A percentile compares a stretch with the other conserved stretches of the same genome.
Conservation (phyloP, 805 yeast genomes). For the Starmerella geochares region DNA sequence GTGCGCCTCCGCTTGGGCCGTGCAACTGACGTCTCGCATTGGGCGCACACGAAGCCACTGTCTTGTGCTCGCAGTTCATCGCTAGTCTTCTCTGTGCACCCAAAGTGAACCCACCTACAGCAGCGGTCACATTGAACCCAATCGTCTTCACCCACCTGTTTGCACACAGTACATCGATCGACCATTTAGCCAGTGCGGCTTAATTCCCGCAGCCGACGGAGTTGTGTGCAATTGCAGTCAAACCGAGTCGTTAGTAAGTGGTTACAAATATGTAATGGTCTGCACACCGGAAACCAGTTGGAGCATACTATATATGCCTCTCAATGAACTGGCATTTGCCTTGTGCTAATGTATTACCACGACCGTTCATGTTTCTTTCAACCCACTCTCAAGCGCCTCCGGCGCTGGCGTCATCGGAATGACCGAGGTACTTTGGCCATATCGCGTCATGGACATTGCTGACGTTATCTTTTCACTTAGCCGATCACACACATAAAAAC, state of each 20-base stretch:
- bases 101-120: constrained; percentile 44
- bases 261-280: no score
- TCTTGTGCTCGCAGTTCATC: constrained; percentile 30
- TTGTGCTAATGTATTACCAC: no score
- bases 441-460: background rate
- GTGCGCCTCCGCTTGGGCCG: constrained; percentile 42
- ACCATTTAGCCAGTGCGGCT: no score
- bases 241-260: no score
- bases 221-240: no score
- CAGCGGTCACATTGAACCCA: constrained; percentile 57
- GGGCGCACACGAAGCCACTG: constrained; percentile 44
- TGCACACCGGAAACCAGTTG: no score
- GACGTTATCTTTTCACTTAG: background rate
- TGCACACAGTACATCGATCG: constrained; percentile 8
- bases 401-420: background rate
- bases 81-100: constrained; percentile 37
- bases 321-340: no score
- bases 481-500: no score
- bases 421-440: background rate
- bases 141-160: constrained; percentile 10
- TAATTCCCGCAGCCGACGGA: no score
- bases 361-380: no score
- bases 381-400: background rate
- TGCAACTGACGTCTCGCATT: constrained; percentile 37
- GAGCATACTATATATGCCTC: no score